Evolutionary conservation across 129 eudicot genomes (phyloP).

Genomic region (Helichrysum umbraculigerum): DNA sequence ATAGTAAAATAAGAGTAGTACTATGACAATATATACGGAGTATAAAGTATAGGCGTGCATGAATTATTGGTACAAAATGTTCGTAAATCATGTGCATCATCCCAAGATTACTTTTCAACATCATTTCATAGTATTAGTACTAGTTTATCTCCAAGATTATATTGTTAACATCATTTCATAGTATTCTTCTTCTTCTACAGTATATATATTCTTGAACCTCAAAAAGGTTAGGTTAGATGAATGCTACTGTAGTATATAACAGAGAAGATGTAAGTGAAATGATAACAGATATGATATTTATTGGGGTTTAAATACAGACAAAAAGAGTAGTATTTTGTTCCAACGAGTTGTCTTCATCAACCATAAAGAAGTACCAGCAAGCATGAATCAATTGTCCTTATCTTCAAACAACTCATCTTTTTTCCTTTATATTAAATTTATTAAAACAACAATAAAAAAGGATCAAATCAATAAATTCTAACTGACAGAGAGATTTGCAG

Average conservation of each 20-base stretch:
- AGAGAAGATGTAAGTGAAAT: background rate
- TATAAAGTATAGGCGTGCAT: background rate
- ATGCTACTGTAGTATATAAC: no score
- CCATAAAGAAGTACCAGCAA: slow-evolving; percentile 67
- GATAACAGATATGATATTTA: background rate
- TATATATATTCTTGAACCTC: background rate
- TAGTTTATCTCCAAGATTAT: background rate
- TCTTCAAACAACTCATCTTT: slow-evolving; percentile 40
- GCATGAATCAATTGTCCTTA: slow-evolving; percentile 59
- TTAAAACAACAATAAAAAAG: slow-evolving; percentile 1
- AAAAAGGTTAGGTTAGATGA: background rate
- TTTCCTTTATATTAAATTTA: background rate
- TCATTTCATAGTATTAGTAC: background rate
- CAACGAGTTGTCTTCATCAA: slow-evolving; percentile 51
- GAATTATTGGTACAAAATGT: background rate
- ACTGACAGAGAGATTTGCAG: slow-evolving; percentile 16
- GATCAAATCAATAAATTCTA: slow-evolving; percentile 16
- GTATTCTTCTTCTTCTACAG: background rate
- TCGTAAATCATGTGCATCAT: background rate
- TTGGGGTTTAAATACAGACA: background rate
- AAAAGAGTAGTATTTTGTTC: slow-evolving; percentile 34
- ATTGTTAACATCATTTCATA: background rate
- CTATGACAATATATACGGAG: background rate
- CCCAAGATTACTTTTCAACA: background rate
- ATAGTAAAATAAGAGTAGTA: background rate